Evolutionary conservation across 2,329 filamentous ascomycete species (phyloP).

Genomic region (Fusarium foetens): DNA sequence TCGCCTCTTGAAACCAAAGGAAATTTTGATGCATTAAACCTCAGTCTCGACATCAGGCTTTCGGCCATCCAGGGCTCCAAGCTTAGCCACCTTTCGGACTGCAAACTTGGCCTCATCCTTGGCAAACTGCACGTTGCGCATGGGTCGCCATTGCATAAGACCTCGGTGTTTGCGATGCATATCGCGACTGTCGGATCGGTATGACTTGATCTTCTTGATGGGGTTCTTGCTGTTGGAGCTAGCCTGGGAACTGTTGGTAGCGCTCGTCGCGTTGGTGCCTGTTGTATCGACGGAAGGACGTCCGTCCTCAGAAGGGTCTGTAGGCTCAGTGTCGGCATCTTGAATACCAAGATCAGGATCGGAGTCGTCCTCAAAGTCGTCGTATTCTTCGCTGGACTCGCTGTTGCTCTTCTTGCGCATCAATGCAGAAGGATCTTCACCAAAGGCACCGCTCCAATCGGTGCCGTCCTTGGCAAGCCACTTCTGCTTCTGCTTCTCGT

Average conservation of each 20-base stretch:
- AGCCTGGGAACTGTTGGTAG: constrained; percentile 47
- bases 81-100: constrained; percentile 77
- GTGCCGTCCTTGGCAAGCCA: constrained; percentile 84
- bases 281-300: constrained; percentile 54
- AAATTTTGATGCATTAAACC: constrained; percentile 50
- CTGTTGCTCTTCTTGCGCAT: constrained; percentile 50
- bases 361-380: constrained; percentile 54
- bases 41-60: constrained; percentile 91
- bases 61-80: constrained; percentile 80
- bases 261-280: constrained; percentile 45
- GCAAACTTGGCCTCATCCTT: constrained; percentile 89
- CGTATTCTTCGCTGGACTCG: constrained; percentile 51
- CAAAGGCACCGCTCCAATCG: constrained; percentile 90
- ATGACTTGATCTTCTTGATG: constrained; percentile 68
- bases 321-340: constrained; percentile 58
- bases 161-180: constrained; percentile 88
- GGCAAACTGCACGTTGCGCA: constrained; percentile 85
- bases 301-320: constrained; percentile 43
- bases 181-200: constrained; percentile 74
- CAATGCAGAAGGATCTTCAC: constrained; percentile 72
- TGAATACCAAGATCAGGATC: constrained; percentile 68
- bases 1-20: neutral
- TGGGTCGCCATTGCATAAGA: constrained; percentile 94
- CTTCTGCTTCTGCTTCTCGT: constrained; percentile 76
- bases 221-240: constrained; percentile 61